Base-by-base conservation (phyloP, 306 rosid species). In the Astragalus glycyphyllos region DNA sequence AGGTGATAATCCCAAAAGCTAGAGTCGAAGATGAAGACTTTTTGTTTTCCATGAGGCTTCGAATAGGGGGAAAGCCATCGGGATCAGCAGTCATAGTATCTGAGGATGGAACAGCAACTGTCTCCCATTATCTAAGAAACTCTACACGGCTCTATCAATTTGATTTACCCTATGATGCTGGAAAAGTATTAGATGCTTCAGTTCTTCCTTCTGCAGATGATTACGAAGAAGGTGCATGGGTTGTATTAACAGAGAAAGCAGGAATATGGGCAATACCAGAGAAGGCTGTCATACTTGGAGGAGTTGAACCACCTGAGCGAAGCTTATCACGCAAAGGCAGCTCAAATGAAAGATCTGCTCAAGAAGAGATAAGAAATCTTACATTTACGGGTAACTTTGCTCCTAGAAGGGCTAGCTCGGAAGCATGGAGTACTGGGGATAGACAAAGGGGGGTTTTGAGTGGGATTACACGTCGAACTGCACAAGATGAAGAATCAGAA, bases 241-340 rank as follows among this genome's bases (percentile, higher is more conserved):
- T 94, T 79, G 85, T 94, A 55, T 77, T 94, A 59, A 94, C 98
- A 34, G 98, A 94, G 76, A 94, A 86, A 85, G 98, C 98, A 41
- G 98, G 98, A 75, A 86, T 94, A 72, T 94, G 98, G 98, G 94
- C 97, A 72, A 94, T 94, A 84, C 98, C 97, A 0, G 98, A 88
- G 72, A 94, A 89, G 87, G 97, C 98, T 83, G 85, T 94, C 80
- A 72, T 90, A 66, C 81, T 88, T 86, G 98, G 98, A 59, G 97
- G 94, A 62, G 98, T 94, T 73, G 96, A 94, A 66, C 98, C 98
- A 35, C 98, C 98, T 78, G 97, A 94, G 57, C 83, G 97, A 62
- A 90, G 98, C 83, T 87, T 94, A 80, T 94, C 97, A 17, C 96
- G 97, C 62, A 94, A 87, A 81, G 98, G 97, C 15, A 94, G 97